Base-by-base conservation (phyloP, 169 alveolate species). In the Hepatocystis sp. region DNA sequence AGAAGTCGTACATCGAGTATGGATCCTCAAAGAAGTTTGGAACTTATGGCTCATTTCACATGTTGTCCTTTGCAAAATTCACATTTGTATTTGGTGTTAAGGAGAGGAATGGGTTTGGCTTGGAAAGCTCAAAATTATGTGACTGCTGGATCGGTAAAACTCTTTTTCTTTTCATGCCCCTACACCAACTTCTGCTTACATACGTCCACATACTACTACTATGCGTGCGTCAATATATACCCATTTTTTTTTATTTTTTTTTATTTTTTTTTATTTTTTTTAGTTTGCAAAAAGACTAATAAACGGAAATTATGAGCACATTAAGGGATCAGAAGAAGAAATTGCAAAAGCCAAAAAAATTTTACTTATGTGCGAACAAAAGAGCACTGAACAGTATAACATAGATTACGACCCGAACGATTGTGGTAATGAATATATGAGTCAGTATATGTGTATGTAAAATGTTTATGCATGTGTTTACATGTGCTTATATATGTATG, bases 31-130 rank as follows among this genome's bases (percentile, higher is more conserved):
- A 21, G 97, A 28, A 90, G 94, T 47, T 88, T 94, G 15, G 96
- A 94, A 76, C 90, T 94, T 15, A 94, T 93, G 60, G 95, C 96
- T 7, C 93, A 93, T 63, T 92, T 94, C 84, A 71, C 97, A 4
- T 93, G 96, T 65, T 93, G 96, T 21, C 67, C 92, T 46, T 42
- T 94, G 84, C 93, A 91, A 40, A 92, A 93, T 34, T 88, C 93
- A 2, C 97, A 94, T 64, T 53, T 67, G n/a, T 94, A 93, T 58
- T 55, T 94, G 32, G 97, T 92, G 61, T 58, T 94, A 49, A 67
- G 97, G 32, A 91, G 96, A 42, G 94, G 95, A 10, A 92, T 94
- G 93, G 96, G 97, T n/a, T 84, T 94, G 28, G 93, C 94, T 34
- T 94, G 97, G 97, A 94, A 94, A 67, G 95, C 96, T 2, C 94